Conservation (phyloP, 805 yeast genomes). For the Lipomyces japonicus region DNA sequence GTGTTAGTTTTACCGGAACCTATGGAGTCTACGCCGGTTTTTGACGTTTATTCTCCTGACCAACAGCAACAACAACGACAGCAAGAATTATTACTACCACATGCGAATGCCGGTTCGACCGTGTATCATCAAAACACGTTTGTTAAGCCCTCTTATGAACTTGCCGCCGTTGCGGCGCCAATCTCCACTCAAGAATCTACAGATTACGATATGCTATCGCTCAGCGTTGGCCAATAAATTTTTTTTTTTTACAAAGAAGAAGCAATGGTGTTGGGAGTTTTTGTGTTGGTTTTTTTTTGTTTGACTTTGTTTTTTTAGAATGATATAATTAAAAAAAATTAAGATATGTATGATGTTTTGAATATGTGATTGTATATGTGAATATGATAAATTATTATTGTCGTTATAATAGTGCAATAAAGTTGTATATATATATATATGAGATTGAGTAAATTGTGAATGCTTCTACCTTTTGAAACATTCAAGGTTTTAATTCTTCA, state of each 20-base stretch:
- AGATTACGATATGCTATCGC: background rate
- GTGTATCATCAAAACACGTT: conserved; percentile 1
- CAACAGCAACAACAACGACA: background rate
- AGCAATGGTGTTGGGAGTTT: background rate
- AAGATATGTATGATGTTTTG: no score
- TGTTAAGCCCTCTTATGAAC: background rate
- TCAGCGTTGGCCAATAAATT: background rate
- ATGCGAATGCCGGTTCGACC: background rate
- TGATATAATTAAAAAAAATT: no score
- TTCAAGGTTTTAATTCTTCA: no score
- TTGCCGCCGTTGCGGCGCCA: background rate
- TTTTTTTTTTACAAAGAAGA: background rate
- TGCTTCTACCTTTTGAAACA: no score
- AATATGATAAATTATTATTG: background rate
- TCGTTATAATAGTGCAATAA: no score
- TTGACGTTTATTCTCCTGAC: background rate
- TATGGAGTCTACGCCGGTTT: background rate
- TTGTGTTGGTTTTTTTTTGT: background rate
- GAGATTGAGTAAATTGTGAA: no score
- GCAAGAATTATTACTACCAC: background rate
- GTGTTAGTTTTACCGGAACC: no score
- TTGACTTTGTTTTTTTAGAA: background rate
- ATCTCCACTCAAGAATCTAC: background rate
- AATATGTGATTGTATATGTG: background rate
- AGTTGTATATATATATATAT: no score